Evolutionary conservation across 2,329 filamentous ascomycete species (phyloP).

Genomic region (Penicillium janthinellum): DNA sequence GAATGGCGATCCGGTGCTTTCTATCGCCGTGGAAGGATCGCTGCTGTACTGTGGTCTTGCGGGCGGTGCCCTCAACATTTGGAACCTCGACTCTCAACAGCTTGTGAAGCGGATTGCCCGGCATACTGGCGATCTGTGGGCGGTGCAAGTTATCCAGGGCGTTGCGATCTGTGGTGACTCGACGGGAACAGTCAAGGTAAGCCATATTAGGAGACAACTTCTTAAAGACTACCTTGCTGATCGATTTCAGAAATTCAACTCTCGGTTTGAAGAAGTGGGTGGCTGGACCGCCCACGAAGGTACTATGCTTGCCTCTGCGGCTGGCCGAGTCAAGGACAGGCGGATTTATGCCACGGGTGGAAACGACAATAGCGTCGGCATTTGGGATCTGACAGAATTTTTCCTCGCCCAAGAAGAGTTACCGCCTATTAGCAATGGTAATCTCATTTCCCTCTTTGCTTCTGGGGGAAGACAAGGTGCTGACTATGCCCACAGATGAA

Average conservation of each 20-base stretch:
- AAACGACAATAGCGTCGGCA: constrained; percentile 84
- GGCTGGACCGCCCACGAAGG: constrained; percentile 83
- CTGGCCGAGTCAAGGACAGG: constrained; percentile 68
- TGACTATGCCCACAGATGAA: constrained; percentile 48
- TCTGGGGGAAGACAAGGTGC: neutral
- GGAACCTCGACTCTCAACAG: constrained; percentile 94
- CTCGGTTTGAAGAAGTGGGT: constrained; percentile 77
- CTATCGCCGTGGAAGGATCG: constrained; percentile 81
- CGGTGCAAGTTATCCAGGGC: constrained; percentile 81
- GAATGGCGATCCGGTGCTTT: constrained; percentile 69
- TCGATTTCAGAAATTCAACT: constrained; percentile 64
- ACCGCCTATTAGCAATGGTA: constrained; percentile 61
- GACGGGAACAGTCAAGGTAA: constrained; percentile 81
- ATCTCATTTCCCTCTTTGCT: neutral
- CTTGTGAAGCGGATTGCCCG: constrained; percentile 83
- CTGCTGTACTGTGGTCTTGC: constrained; percentile 91
- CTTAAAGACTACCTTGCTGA: constrained; percentile 4
- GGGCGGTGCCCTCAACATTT: constrained; percentile 86
- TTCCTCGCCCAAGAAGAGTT: constrained; percentile 48
- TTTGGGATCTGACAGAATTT: constrained; percentile 76
- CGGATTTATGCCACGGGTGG: constrained; percentile 93
- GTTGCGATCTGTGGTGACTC: constrained; percentile 86
- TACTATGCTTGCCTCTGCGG: constrained; percentile 81
- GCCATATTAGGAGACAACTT: constrained; percentile 21
- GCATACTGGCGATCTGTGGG: constrained; percentile 79